phyloP scores from a whole-genome alignment of 2,329 filamentous ascomycete genomes.

The Fusarium anthophilum region DNA sequence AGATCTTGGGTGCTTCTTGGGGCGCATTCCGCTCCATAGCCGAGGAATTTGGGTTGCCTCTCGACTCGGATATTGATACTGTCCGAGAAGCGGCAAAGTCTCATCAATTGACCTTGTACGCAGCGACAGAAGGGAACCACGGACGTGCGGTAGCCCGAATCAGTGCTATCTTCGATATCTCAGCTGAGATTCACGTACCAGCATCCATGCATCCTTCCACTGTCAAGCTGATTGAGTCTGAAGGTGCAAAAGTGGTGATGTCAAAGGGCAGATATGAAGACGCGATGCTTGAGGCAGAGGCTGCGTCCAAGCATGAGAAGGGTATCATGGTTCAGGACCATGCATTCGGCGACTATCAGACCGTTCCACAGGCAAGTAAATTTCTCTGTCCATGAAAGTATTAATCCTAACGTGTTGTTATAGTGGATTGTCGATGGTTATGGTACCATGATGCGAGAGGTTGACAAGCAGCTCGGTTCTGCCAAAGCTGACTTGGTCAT shows the following conservation, averaged over 20 bases:
- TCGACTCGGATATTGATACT: conserved; percentile 54
- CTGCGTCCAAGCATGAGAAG: conserved; percentile 50
- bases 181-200: conserved; percentile 71
- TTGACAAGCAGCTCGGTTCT: conserved; percentile 65
- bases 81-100: conserved; percentile 49
- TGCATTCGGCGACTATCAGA: conserved; percentile 71
- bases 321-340: conserved; percentile 75
- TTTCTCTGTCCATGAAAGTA: fast-evolving
- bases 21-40: conserved; percentile 68
- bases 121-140: conserved; percentile 81
- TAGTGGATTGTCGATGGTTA: conserved; percentile 83
- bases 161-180: conserved; percentile 66
- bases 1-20: conserved; percentile 84
- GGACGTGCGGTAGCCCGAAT: conserved; percentile 78
- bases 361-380: conserved; percentile 62
- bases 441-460: conserved; percentile 74
- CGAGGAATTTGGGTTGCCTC: conserved; percentile 53
- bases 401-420: background rate
- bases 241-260: conserved; percentile 69
- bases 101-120: conserved; percentile 58
- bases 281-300: conserved; percentile 61
- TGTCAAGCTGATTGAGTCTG: conserved; percentile 62
- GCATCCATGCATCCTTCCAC: conserved; percentile 64
- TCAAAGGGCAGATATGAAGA: conserved; percentile 71
- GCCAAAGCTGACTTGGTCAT: conserved; percentile 60